Conservation (phyloP, 2,329 filamentous ascomycete species). For the Davidsoniella virescens region DNA sequence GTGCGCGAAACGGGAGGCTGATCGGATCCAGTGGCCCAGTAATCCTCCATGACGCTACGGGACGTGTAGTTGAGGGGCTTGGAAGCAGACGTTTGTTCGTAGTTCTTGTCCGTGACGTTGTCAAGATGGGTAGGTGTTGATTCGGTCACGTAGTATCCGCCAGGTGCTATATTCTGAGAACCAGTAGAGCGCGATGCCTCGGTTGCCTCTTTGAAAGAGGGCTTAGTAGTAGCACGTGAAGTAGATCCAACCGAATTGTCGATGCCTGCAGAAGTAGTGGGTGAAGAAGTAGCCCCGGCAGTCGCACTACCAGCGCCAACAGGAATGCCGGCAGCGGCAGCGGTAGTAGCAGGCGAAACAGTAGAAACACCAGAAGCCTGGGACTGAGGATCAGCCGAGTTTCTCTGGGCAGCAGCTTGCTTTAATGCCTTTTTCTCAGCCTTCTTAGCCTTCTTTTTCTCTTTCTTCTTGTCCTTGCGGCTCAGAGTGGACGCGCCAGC, state of each 20-base stretch:
- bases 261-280: background rate
- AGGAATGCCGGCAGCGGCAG: background rate
- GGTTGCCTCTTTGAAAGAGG: background rate
- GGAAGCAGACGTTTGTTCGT: background rate
- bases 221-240: background rate
- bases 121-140: slow-evolving; percentile 4
- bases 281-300: background rate
- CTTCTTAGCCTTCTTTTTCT: slow-evolving; percentile 66
- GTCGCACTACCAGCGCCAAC: background rate
- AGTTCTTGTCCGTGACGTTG: background rate
- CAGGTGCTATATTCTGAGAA: background rate
- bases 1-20: background rate
- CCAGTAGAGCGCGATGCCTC: background rate
- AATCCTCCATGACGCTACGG: slow-evolving; percentile 1
- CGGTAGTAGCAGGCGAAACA: background rate
- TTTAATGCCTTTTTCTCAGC: slow-evolving; percentile 24
- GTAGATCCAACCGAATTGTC: background rate
- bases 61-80: background rate
- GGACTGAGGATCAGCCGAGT: background rate
- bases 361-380: background rate
- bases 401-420: background rate
- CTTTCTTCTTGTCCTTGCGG: slow-evolving; percentile 46
- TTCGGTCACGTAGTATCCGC: slow-evolving; percentile 6
- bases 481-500: background rate
- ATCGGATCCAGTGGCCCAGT: background rate